These are phyloP conservation scores for Cystobasidium pallidum DNA, from an alignment of 1,284 basidiomycete genomes.

Conservation along the genomic window DNA sequence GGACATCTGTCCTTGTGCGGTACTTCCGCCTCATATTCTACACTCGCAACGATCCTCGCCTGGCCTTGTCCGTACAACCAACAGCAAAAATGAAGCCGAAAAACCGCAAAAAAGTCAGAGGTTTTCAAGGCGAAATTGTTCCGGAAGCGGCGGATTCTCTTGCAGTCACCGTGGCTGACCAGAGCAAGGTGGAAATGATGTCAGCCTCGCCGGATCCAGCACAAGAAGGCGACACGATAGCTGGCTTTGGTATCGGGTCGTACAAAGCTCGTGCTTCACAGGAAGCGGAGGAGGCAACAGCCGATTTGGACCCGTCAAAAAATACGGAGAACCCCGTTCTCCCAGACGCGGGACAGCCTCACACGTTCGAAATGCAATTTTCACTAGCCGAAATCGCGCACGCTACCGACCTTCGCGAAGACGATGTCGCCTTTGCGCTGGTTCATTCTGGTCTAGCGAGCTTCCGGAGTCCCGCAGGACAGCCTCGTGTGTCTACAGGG, in stretches of 20 bases:
- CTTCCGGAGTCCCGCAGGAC: slow-evolving; percentile 48
- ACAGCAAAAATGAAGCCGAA: slow-evolving; percentile 8
- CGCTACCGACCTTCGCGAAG: slow-evolving; percentile 77
- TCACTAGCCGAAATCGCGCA: slow-evolving; percentile 72
- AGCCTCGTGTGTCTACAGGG: slow-evolving; percentile 7
- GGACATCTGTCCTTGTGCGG: slow-evolving; percentile 81
- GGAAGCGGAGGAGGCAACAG: not conserved
- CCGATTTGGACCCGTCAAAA: not conserved
- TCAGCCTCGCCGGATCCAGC: slow-evolving; percentile 1
- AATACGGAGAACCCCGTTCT: not conserved
- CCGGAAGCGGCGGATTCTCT: not conserved
- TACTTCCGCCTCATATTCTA: slow-evolving; percentile 68
- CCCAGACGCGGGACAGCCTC: not conserved
- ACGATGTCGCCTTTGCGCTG: slow-evolving; percentile 85
- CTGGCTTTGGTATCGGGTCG: no score
- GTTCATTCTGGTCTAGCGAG: slow-evolving; percentile 80
- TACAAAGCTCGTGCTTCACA: not conserved
- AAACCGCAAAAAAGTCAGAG: slow-evolving; percentile 37
- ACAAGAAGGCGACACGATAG: not conserved
- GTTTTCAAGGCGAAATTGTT: slow-evolving; percentile 32
- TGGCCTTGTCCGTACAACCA: not conserved
- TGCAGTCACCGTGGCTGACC: not conserved
- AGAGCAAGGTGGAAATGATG: not conserved
- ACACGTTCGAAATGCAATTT: slow-evolving; percentile 60
- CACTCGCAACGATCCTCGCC: slow-evolving; percentile 30